Conservation (phyloP, 2,329 filamentous ascomycete species). For the Colletotrichum falcatum region DNA sequence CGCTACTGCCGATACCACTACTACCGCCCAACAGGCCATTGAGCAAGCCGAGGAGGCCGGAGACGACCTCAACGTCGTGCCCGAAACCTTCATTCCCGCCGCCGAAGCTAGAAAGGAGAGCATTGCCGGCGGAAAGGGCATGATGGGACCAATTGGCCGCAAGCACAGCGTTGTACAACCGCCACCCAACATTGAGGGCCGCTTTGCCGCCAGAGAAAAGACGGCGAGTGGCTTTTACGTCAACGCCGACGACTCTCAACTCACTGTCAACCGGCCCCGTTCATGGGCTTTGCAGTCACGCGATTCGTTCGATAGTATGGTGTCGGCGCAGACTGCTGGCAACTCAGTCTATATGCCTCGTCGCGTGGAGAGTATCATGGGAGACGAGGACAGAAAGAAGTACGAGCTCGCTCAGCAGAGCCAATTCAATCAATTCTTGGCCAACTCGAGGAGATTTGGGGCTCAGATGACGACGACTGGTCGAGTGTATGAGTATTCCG, state of each 20-base stretch:
- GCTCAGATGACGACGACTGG: slow-evolving; percentile 50
- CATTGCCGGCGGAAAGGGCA: slow-evolving; percentile 47
- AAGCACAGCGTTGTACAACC: slow-evolving; percentile 75
- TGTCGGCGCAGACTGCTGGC: slow-evolving; percentile 66
- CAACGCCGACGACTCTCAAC: slow-evolving; percentile 70
- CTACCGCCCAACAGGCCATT: slow-evolving; percentile 84
- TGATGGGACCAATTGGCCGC: slow-evolving; percentile 55
- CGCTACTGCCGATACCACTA: slow-evolving; percentile 79
- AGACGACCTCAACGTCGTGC: slow-evolving; percentile 90
- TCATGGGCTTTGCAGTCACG: slow-evolving; percentile 56
- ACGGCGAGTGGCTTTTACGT: slow-evolving; percentile 77
- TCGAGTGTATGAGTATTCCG: slow-evolving; percentile 63
- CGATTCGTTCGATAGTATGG: slow-evolving; percentile 75
- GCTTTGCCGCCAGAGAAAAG: slow-evolving; percentile 79
- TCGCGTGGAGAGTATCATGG: slow-evolving; percentile 81
- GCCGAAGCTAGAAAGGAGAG: slow-evolving; percentile 61
- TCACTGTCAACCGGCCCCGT: slow-evolving; percentile 25
- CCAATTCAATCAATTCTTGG: slow-evolving; percentile 50
- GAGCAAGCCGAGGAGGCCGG: slow-evolving; percentile 82
- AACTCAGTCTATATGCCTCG: slow-evolving; percentile 75
- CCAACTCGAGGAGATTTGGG: slow-evolving; percentile 42
- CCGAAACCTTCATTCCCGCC: slow-evolving; percentile 82
- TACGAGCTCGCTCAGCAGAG: slow-evolving; percentile 76
- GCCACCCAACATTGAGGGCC: slow-evolving; percentile 79
- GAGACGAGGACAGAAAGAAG: slow-evolving; percentile 79